Percentiles rank a stretch among this genome's conserved stretches.
These are phyloP conservation scores for Vigna reflexopilosa DNA, from an alignment of 306 rosid genomes.

Conservation along the genomic window DNA sequence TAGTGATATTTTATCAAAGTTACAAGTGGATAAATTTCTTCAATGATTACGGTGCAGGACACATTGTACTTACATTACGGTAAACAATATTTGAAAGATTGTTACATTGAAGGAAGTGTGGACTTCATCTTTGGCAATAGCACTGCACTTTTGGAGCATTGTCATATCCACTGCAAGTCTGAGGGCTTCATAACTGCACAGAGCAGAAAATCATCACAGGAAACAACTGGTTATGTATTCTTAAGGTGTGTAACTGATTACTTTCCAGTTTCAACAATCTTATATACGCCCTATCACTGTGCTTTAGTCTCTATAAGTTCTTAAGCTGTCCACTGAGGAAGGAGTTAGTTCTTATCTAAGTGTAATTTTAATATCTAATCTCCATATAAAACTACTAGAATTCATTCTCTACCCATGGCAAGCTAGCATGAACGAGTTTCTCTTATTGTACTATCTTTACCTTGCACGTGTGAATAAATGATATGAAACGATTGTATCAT, in stretches of 20 bases:
- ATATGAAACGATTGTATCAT: no score
- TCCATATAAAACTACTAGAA: no score
- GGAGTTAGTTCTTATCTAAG: neutral
- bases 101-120: conserved; percentile 96
- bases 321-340: conserved; percentile 21
- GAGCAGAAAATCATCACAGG: conserved; percentile 89
- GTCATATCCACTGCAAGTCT: conserved; percentile 93
- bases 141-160: conserved; percentile 94
- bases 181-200: conserved; percentile 89
- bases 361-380: no score
- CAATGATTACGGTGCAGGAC: conserved; percentile 63
- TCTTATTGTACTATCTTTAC: no score
- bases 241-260: conserved; percentile 62
- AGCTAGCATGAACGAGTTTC: no score
- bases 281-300: conserved; percentile 2
- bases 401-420: no score
- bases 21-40: conserved; percentile 19
- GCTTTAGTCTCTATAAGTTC: conserved; percentile 30
- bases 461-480: no score
- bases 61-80: conserved; percentile 91
- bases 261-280: conserved; percentile 52
- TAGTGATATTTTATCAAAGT: conserved; percentile 20
- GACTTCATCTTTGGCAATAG: conserved; percentile 97
- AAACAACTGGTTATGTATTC: conserved; percentile 94
- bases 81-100: conserved; percentile 90